Evolutionary conservation across 352 stramenopile species (phyloP).

Genomic region (Thalassiosira livingstoniorum): DNA sequence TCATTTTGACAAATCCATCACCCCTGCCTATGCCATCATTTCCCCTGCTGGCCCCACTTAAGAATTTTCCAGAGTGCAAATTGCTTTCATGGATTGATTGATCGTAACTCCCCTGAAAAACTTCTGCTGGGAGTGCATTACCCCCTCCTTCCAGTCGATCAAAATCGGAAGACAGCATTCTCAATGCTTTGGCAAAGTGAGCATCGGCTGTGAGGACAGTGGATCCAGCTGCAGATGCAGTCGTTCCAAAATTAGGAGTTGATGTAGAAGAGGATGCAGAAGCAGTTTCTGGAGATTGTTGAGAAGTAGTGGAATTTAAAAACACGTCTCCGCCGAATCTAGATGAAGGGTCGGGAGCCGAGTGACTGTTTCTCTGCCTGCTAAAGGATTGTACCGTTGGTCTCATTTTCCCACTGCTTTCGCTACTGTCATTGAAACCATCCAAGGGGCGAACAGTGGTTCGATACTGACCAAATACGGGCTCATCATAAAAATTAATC

Average conservation of each 20-base stretch:
- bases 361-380: not conserved
- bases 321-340: not conserved
- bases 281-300: not conserved
- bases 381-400: not conserved
- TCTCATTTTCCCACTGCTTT: not conserved
- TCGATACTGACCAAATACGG: not conserved
- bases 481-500: too few species aligned
- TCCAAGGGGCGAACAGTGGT: not conserved
- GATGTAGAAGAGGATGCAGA: constrained; percentile 1
- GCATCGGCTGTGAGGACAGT: constrained; percentile 26
- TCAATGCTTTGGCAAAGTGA: constrained; percentile 53
- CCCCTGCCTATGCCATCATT: constrained; percentile 20
- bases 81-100: too few species aligned
- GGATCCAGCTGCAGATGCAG: too few species aligned
- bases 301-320: not conserved
- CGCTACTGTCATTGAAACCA: not conserved
- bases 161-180: constrained; percentile 50
- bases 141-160: constrained; percentile 33
- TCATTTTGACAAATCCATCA: constrained; percentile 44
- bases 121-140: constrained; percentile 21
- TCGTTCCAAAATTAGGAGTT: too few species aligned
- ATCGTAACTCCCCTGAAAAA: constrained; percentile 24
- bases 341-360: not conserved
- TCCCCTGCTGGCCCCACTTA: not conserved
- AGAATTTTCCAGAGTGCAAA: too few species aligned